phyloP scores from a whole-genome alignment of 306 rosid genomes.

The Cotoneaster glaucophyllus region DNA sequence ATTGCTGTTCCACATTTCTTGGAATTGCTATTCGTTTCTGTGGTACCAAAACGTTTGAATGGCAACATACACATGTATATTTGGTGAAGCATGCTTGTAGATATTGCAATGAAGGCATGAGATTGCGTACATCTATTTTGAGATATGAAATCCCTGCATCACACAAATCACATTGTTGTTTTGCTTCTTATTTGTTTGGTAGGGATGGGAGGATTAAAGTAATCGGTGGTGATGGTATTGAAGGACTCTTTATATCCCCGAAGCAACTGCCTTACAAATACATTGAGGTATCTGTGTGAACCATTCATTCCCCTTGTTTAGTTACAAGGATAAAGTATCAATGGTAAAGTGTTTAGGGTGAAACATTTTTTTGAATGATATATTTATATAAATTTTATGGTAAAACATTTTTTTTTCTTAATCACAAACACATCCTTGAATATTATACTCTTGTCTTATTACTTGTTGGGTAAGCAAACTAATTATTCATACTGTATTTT shows the following conservation, averaged over 20 bases:
- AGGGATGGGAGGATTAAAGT: slow-evolving; percentile 98
- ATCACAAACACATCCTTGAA: background rate
- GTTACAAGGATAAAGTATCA: background rate
- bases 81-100: background rate
- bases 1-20: background rate
- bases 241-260: slow-evolving; percentile 79
- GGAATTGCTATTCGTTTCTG: background rate
- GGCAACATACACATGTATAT: background rate
- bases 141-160: background rate
- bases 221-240: slow-evolving; percentile 86
- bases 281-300: slow-evolving; percentile 59
- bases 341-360: too few species aligned
- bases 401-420: background rate
- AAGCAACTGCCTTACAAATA: slow-evolving; percentile 77
- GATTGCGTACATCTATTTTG: too few species aligned
- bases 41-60: background rate
- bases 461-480: slow-evolving; percentile 15
- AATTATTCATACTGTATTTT: slow-evolving; percentile 28
- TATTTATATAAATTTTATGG: background rate
- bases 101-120: background rate
- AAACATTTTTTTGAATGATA: background rate
- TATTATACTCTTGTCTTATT: background rate
- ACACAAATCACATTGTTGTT: slow-evolving; percentile 14
- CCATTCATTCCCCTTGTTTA: slow-evolving; percentile 2
- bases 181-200: background rate